phyloP scores from a whole-genome alignment of 2,329 filamentous ascomycete genomes.

The Aspergillus sp. region DNA sequence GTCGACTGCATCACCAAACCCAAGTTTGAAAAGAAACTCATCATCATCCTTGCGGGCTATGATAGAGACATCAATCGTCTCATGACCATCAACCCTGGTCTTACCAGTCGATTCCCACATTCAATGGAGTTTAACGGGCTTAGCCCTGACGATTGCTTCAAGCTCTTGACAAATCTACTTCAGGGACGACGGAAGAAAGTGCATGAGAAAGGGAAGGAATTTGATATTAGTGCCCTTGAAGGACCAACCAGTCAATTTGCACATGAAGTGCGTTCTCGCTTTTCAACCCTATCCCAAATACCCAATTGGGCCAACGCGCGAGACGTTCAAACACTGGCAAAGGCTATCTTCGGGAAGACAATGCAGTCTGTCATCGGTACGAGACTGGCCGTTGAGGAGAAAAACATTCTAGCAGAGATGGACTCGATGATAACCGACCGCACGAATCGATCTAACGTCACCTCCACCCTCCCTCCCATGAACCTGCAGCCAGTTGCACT shows the following conservation, averaged over 20 bases:
- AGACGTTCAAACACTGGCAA: constrained; percentile 55
- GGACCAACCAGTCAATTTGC: constrained; percentile 12
- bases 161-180: constrained; percentile 38
- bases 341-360: constrained; percentile 42
- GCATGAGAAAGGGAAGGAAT: constrained; percentile 13
- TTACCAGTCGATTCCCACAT: constrained; percentile 63
- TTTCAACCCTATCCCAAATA: constrained; percentile 39
- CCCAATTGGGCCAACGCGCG: constrained; percentile 60
- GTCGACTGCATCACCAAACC: constrained; percentile 53
- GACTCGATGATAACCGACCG: constrained; percentile 13
- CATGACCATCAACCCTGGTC: constrained; percentile 56
- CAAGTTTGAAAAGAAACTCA: constrained; percentile 54
- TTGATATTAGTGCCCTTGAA: constrained; percentile 23
- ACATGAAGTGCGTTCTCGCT: constrained; percentile 18
- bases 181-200: constrained; percentile 19
- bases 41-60: constrained; percentile 68
- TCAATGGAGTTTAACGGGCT: constrained; percentile 53
- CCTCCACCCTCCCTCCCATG: not conserved
- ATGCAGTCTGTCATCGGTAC: not conserved
- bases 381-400: not conserved
- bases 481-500: too few relatives aligned
- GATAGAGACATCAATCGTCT: constrained; percentile 61
- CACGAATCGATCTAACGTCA: not conserved
- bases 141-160: constrained; percentile 38
- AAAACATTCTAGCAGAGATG: not conserved